phyloP scores from a whole-genome alignment of 2,329 filamentous ascomycete genomes.

The Pyrenochaeta sp. region DNA sequence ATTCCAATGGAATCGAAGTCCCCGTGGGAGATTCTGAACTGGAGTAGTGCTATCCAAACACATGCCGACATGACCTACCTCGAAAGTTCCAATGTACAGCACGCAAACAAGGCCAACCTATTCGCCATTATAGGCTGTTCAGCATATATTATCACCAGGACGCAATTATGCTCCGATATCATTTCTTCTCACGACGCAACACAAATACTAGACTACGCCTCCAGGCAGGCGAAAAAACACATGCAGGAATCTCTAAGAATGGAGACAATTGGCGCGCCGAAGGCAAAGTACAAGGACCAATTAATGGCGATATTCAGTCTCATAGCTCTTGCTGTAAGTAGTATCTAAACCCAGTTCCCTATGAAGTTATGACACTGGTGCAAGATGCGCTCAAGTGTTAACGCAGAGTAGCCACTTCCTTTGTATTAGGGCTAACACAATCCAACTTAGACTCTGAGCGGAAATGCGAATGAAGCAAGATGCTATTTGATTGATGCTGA shows the following conservation, averaged over 20 bases:
- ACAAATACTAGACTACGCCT: constrained; percentile 14
- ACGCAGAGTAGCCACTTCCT: no score
- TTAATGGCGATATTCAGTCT: constrained; percentile 24
- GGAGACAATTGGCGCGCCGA: constrained; percentile 14
- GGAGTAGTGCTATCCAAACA: constrained; percentile 17
- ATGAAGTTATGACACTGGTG: constrained; percentile 4
- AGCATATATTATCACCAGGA: constrained; percentile 10
- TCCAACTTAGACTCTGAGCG: constrained; percentile 16
- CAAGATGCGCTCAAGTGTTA: no score
- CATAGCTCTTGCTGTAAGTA: constrained; percentile 21
- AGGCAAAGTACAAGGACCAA: constrained; percentile 27
- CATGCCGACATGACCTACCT: constrained; percentile 22
- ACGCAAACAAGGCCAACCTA: constrained; percentile 20
- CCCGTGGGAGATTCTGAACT: constrained; percentile 23
- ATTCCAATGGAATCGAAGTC: constrained; percentile 19
- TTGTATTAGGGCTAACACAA: no score
- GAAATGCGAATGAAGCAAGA: constrained; percentile 39
- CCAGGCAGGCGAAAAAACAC: constrained; percentile 14
- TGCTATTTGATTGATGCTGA: constrained; percentile 55
- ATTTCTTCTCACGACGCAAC: constrained; percentile 4
- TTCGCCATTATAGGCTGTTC: constrained; percentile 20
- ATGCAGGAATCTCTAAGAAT: constrained; percentile 21
- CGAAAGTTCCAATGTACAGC: constrained; percentile 10
- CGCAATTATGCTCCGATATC: background rate
- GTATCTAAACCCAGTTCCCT: background rate